Conservation (phyloP, 345 rosid genomes). For the Populus tremula region DNA sequence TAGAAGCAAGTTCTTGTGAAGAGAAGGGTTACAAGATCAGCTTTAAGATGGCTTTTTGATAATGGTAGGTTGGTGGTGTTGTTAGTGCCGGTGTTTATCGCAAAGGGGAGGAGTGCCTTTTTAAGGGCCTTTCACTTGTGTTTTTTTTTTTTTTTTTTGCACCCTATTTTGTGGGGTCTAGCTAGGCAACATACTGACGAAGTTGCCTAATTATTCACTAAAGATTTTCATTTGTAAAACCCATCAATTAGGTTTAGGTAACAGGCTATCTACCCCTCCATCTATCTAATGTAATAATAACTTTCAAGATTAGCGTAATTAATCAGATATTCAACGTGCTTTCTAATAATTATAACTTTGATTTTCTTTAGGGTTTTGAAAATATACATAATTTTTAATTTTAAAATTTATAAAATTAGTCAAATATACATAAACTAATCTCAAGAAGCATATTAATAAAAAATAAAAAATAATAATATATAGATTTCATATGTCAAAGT, state of each 20-base stretch:
- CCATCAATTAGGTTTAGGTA: background rate
- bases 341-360: background rate
- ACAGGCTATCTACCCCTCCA: background rate
- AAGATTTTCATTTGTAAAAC: background rate
- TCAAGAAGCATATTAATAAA: too few species aligned
- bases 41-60: constrained; percentile 9
- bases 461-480: too few species aligned
- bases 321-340: too few species aligned
- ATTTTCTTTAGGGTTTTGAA: too few species aligned
- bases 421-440: too few species aligned
- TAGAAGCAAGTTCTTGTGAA: background rate
- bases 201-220: constrained; percentile 22
- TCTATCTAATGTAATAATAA: background rate
- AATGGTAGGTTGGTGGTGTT: constrained; percentile 31
- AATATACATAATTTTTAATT: too few species aligned
- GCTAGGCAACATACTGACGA: constrained; percentile 41
- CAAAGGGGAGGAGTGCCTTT: constrained; percentile 28
- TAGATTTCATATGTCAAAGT: background rate
- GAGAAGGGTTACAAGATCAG: background rate
- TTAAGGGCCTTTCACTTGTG: constrained; percentile 14
- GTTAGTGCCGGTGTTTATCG: constrained; percentile 45
- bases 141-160: background rate
- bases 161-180: constrained; percentile 38
- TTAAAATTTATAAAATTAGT: too few species aligned
- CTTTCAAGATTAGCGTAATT: too few species aligned